Conservation (phyloP, 2,329 filamentous ascomycete genomes). For the Paraphaeosphaeria minitans region DNA sequence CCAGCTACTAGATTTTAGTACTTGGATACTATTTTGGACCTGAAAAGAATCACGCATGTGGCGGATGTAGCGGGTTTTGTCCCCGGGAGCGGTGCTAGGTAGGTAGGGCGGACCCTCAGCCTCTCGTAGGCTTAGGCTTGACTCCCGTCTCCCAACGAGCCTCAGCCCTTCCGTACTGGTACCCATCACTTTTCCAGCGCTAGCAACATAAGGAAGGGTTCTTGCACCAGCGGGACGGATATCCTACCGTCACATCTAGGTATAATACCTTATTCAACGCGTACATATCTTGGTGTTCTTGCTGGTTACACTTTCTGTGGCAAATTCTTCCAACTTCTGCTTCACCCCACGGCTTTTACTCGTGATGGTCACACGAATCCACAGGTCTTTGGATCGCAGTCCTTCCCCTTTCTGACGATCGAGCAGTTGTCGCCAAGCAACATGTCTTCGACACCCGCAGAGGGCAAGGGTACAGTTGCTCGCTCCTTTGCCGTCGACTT, state of each 20-base stretch:
- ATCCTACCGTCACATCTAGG: neutral
- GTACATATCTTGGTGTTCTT: neutral
- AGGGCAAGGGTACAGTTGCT: neutral
- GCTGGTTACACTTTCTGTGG: neutral
- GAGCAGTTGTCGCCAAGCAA: neutral
- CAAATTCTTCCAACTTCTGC: neutral
- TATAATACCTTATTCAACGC: neutral
- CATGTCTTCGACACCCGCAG: neutral
- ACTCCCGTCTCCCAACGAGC: neutral
- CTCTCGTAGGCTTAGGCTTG: conserved; percentile 1
- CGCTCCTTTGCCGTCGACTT: neutral
- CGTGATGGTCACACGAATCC: neutral
- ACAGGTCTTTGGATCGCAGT: neutral
- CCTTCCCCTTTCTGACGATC: neutral
- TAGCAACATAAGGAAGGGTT: conserved; percentile 1
- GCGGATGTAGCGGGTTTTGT: neutral
- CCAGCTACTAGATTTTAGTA: neutral
- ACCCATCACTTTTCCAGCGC: neutral
- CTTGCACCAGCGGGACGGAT: neutral
- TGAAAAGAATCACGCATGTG: neutral
- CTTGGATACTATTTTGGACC: neutral
- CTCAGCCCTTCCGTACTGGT: too few species aligned
- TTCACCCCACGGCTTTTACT: neutral
- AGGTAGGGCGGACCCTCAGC: conserved; percentile 1
- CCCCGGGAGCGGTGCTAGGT: neutral